Percentiles rank a stretch among this genome's conserved stretches.
Conservation (phyloP, 2,329 filamentous ascomycete species). For the Malbranchea zuffiana region DNA sequence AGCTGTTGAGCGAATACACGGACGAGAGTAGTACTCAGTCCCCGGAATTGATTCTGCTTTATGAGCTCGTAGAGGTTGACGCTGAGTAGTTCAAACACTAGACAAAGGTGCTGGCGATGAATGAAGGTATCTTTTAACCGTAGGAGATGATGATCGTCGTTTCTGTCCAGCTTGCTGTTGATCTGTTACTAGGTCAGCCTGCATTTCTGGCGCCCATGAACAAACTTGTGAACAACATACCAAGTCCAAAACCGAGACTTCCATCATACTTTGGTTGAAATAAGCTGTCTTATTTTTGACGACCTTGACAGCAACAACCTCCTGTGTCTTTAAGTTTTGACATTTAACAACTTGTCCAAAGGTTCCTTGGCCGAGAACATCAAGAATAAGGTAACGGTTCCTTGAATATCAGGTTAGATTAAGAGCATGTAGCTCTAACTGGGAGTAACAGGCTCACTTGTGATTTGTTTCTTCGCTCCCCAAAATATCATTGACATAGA, state of each 20-base stretch:
- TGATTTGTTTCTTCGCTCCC: conserved; percentile 96
- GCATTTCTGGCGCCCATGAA: conserved; percentile 17
- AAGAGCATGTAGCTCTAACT: neutral
- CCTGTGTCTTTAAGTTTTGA: conserved; percentile 94
- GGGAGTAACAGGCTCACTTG: conserved; percentile 54
- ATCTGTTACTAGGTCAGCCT: conserved; percentile 45
- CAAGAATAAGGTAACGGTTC: conserved; percentile 92
- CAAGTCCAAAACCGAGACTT: conserved; percentile 92
- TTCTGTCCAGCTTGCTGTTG: conserved; percentile 98
- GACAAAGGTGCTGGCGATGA: conserved; percentile 87
- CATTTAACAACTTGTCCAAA: conserved; percentile 99
- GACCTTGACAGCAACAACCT: conserved; percentile 97
- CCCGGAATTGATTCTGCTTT: conserved; percentile 98
- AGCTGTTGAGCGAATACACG: conserved; percentile 96
- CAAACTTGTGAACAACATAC: conserved; percentile 40
- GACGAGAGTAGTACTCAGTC: conserved; percentile 89
- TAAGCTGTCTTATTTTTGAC: conserved; percentile 99
- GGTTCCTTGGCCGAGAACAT: conserved; percentile 92
- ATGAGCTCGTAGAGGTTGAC: conserved; percentile 98
- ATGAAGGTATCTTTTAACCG: conserved; percentile 97
- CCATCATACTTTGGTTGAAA: conserved; percentile 99
- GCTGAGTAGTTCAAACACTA: conserved; percentile 91
- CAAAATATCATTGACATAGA: conserved; percentile 97
- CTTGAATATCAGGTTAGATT: conserved; percentile 33
- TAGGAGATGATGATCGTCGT: conserved; percentile 92